Base-by-base conservation (phyloP, 768 basidiomycete species). In the Rhodotorula graminis region DNA sequence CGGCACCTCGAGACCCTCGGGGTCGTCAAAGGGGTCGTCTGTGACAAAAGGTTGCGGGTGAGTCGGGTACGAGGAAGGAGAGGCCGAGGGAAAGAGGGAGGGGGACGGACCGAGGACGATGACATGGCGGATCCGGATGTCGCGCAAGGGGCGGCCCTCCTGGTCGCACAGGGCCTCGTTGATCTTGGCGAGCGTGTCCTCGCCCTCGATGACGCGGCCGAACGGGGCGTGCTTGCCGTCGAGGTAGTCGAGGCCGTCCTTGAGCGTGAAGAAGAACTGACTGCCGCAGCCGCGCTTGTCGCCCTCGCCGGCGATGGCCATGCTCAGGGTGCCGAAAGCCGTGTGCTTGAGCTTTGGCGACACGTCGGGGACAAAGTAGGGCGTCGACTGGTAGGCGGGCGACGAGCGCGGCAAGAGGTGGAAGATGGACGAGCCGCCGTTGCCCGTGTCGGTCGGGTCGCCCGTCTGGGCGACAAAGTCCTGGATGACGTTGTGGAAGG, bases 401-500 rank as follows among this genome's bases (percentile, higher is more conserved):
- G 63, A 67, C 66, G 93, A 84, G 79, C 92, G 90, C 0, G 93
- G 93, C n/a, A 86, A 80, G 79, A 94, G 94, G 81, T 96, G 94
- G 86, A 88, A 90, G 77, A 95, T 84, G 7, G 88, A 93, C 83
- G 93, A 90, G 59, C 96, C 96, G 44, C 96, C 94, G 44, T 88
- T 92, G 29, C 96, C 95, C 3, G 91, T 90, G 14, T 94, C 95
- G 27, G 91, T 89, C 12, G 95, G 96, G 78, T 99, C 96, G n/a
- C 96, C 96, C 1, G 87, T 85, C 81, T 98, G 96, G 19, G 94
- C 94, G 64, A 99, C 86, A 76, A 99, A 99, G 80, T 97, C 93
- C 82, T 95, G 96, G 52, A 93, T 93, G 16, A 99, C 93, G 82
- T 99, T 97, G 86, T 98, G 98, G 84, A 99, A 99, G 0, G 92